phyloP scores from a whole-genome alignment of 1,284 basidiomycete species.

The Ustilago shanxiensis region DNA sequence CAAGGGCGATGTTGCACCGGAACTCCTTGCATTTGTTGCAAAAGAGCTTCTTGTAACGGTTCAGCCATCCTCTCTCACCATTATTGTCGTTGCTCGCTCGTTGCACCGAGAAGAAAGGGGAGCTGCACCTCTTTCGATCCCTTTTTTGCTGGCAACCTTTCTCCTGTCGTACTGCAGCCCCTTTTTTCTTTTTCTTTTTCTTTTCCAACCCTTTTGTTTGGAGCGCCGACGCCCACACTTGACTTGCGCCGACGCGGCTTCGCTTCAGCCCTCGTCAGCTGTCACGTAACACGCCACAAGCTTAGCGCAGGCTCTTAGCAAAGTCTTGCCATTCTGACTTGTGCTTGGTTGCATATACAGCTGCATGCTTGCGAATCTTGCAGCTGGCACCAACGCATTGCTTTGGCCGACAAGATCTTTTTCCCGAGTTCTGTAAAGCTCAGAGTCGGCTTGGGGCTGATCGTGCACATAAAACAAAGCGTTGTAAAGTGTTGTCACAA shows the following conservation, averaged over 20 bases:
- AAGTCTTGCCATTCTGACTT: background rate
- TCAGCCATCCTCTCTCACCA: background rate
- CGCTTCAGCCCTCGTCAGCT: slow-evolving; percentile 8
- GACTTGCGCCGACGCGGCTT: background rate
- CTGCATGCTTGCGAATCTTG: background rate
- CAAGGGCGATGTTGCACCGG: background rate
- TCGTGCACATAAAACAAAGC: background rate
- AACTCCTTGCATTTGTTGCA: slow-evolving; percentile 4
- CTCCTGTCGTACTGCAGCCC: background rate
- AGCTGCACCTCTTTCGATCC: slow-evolving; percentile 1
- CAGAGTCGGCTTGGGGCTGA: too few species aligned
- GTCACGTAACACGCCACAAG: slow-evolving; percentile 6
- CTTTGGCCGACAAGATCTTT: too few species aligned
- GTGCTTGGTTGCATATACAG: background rate
- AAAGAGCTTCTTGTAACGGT: background rate
- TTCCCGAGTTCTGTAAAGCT: too few species aligned
- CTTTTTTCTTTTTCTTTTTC: slow-evolving; percentile 6
- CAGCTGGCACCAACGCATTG: background rate
- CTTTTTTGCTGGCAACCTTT: background rate
- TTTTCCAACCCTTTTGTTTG: too few species aligned
- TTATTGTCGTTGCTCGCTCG: background rate
- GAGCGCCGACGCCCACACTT: slow-evolving; percentile 1
- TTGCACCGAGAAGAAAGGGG: slow-evolving; percentile 7
- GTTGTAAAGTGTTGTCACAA: background rate
- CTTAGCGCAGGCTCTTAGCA: background rate